Base-by-base conservation (phyloP, 345 rosid species). In the Hibiscus trionum region DNA sequence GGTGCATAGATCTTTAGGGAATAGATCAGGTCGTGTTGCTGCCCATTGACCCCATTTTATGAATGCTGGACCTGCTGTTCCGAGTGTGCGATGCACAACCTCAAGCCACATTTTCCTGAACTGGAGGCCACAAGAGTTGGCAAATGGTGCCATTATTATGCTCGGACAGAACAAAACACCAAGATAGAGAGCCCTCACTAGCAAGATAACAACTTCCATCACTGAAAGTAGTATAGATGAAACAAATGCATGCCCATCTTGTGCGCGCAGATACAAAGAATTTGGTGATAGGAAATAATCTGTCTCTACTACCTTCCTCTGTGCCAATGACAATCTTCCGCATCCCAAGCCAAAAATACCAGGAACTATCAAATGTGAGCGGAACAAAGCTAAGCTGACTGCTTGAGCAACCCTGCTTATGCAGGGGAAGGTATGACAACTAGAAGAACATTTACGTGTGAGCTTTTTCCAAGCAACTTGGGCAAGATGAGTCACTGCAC, bases 1-100 rank as follows among this genome's bases (percentile, higher is more conserved):
- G 62, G 81, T 83, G 79, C 98, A 93, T 66, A 96, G 61, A 85
- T 96, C 99, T 75, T 89, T 83, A 17, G 97, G 86, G 76, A 96
- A 93, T 72, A 90, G 87, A 80, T 96, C 99, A n/a, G 99, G 98
- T 29, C 98, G 75, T 64, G 99, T 96, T n/a, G 99, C 99, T n/a
- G 97, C 91, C 98, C 98, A 96, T 74, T 93, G 99, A 31, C 99
- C 99, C 91, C 96, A 93, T 78, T 96, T 93, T 75, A 96, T 96
- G 73, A 96, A 93, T 42, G 99, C 99, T 64, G 98, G 98, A 70
- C 99, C 99, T 37, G 98, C 98, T 59, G 6, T 79, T 70, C 89
- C 98, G 69, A 96, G 78, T 7, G 98, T 89, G 14, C 86, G 84
- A 76, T 76, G 97, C 58, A 96, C 88, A 69, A 93, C 80, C 76